Conservation (phyloP, 495 filamentous ascomycete species). For the Penicillium malachiteum region DNA sequence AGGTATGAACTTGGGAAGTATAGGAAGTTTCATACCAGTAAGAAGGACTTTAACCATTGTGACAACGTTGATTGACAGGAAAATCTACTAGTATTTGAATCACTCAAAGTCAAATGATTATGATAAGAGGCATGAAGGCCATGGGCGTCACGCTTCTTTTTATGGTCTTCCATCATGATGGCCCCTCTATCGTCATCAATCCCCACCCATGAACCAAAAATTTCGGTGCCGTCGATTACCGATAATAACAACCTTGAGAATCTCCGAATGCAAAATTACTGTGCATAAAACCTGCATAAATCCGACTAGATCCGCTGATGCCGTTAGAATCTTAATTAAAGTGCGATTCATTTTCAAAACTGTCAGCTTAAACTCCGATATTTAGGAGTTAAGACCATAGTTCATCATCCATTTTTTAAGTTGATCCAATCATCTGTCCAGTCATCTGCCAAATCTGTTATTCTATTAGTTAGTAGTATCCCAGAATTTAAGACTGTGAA, state of each 20-base stretch:
- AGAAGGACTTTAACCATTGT: slow-evolving; percentile 46
- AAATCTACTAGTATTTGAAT: too few relatives aligned
- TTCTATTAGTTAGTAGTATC: too few relatives aligned
- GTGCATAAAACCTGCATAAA: background rate
- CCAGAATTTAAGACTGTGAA: too few relatives aligned
- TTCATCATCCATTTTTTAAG: too few relatives aligned
- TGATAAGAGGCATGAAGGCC: slow-evolving; percentile 4
- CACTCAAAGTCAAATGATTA: too few relatives aligned
- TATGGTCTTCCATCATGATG: slow-evolving; percentile 17
- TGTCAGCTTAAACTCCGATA: too few relatives aligned
- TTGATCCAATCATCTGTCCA: too few relatives aligned
- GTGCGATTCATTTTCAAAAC: too few relatives aligned
- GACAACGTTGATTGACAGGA: slow-evolving; percentile 1
- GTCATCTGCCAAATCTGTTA: too few relatives aligned
- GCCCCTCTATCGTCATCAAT: slow-evolving; percentile 30
- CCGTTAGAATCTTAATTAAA: too few relatives aligned
- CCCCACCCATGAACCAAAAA: slow-evolving; percentile 10
- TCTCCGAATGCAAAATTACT: background rate
- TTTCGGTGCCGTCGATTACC: slow-evolving; percentile 16
- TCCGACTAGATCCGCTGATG: background rate
- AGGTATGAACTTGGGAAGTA: background rate
- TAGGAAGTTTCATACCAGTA: slow-evolving; percentile 30
- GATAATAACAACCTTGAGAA: slow-evolving; percentile 8
- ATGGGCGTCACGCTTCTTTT: slow-evolving; percentile 8
- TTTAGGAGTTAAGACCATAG: too few relatives aligned